A percentile compares a stretch with the other conserved stretches of the same genome.
Conservation (phyloP, 2,329 filamentous ascomycete genomes). For the Emmonsiellopsis sp. region DNA sequence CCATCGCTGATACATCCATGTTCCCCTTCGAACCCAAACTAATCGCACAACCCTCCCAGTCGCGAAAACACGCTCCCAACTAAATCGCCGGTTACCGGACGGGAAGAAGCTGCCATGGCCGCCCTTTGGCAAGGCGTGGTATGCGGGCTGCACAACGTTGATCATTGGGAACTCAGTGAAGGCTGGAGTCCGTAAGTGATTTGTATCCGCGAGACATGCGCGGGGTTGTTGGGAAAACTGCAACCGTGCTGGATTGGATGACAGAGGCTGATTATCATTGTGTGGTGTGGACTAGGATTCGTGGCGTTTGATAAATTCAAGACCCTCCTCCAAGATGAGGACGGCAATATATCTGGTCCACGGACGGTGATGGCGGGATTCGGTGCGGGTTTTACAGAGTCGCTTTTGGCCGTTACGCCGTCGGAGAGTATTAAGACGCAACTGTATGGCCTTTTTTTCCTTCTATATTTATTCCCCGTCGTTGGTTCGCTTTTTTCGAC, state of each 20-base stretch:
- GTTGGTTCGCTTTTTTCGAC: neutral
- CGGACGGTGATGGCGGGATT: constrained; percentile 89
- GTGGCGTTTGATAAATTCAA: constrained; percentile 97
- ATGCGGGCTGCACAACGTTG: constrained; percentile 92
- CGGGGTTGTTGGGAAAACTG: neutral
- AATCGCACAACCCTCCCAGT: constrained; percentile 40
- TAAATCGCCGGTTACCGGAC: constrained; percentile 74
- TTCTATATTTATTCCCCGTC: neutral
- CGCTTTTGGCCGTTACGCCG: constrained; percentile 83
- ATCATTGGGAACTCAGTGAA: constrained; percentile 97
- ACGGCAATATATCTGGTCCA: constrained; percentile 84
- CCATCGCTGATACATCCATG: constrained; percentile 6
- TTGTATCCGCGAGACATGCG: neutral
- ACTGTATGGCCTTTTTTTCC: constrained; percentile 43
- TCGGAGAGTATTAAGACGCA: constrained; percentile 99
- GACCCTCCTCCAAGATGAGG: constrained; percentile 64
- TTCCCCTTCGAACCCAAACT: too few relatives aligned
- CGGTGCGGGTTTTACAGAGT: constrained; percentile 89
- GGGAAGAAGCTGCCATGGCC: constrained; percentile 90
- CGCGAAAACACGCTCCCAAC: constrained; percentile 88
- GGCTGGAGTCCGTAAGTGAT: constrained; percentile 74
- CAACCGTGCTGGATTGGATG: neutral
- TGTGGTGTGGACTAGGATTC: constrained; percentile 51
- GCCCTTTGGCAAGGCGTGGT: constrained; percentile 89
- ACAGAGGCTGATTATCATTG: neutral